Evolutionary conservation across 2,329 filamentous ascomycete species (phyloP).

Genomic region (Teratosphaeria viscida): DNA sequence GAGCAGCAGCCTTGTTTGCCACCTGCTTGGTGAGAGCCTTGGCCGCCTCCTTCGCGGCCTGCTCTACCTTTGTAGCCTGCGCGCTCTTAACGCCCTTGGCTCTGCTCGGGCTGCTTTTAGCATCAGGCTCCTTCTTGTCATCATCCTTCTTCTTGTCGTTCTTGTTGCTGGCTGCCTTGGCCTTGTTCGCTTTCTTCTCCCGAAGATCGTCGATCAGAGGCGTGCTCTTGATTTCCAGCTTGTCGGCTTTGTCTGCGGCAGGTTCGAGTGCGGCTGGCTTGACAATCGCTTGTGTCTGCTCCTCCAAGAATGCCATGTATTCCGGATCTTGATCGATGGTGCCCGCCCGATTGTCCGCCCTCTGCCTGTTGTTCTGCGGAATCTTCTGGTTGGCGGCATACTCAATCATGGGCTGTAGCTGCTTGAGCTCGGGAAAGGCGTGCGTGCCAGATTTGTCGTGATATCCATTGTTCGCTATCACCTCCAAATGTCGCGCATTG

Average conservation of each 20-base stretch:
- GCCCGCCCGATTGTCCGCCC: constrained; percentile 75
- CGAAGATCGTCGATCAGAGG: constrained; percentile 82
- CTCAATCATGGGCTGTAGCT: constrained; percentile 67
- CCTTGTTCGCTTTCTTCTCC: constrained; percentile 78
- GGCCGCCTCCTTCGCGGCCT: constrained; percentile 40
- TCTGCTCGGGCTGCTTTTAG: constrained; percentile 12
- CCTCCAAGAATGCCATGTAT: constrained; percentile 87
- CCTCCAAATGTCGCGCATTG: constrained; percentile 57
- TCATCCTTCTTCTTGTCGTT: constrained; percentile 47
- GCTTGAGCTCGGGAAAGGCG: constrained; percentile 58
- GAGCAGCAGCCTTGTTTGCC: constrained; percentile 17
- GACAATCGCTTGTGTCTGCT: constrained; percentile 63
- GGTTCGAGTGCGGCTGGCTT: constrained; percentile 40
- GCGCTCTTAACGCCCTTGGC: constrained; percentile 27
- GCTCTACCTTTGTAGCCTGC: constrained; percentile 19
- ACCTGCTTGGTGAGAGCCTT: constrained; percentile 45
- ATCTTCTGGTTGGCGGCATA: constrained; percentile 76
- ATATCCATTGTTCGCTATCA: constrained; percentile 45
- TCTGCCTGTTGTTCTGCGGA: constrained; percentile 54
- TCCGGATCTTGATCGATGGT: constrained; percentile 95
- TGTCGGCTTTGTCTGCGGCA: constrained; percentile 40
- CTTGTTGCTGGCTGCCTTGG: constrained; percentile 46
- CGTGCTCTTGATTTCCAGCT: constrained; percentile 58
- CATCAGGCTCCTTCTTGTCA: constrained; percentile 26
- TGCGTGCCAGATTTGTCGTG: constrained; percentile 71